These are phyloP conservation scores for Durotheca rogersii DNA, from an alignment of 495 filamentous ascomycete genomes.

Conservation along the genomic window DNA sequence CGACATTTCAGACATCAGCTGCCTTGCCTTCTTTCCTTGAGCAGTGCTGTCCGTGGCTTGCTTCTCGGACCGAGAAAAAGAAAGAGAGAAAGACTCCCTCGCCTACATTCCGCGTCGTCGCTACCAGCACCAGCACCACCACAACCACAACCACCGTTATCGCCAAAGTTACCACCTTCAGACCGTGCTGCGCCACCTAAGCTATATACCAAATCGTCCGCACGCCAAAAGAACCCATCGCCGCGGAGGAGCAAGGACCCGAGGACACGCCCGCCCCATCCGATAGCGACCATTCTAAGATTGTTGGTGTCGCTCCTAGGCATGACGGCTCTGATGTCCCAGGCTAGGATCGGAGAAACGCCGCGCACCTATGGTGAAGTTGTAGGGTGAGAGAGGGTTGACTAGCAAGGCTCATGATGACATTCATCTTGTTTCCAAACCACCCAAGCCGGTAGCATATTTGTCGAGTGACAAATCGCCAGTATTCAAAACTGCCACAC, in stretches of 20 bases:
- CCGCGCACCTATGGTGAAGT: slow-evolving; percentile 23
- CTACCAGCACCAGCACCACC: slow-evolving; percentile 21
- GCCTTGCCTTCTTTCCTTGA: slow-evolving; percentile 32
- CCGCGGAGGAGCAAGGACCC: too few relatives aligned
- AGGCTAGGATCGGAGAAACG: slow-evolving; percentile 2
- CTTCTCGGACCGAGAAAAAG: slow-evolving; percentile 29
- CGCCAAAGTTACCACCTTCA: too few relatives aligned
- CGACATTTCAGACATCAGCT: slow-evolving; percentile 39
- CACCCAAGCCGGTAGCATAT: slow-evolving; percentile 16
- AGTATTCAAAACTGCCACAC: slow-evolving; percentile 13
- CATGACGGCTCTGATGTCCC: slow-evolving; percentile 1
- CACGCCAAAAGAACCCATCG: too few relatives aligned
- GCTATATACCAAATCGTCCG: too few relatives aligned
- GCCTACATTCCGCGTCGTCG: slow-evolving; percentile 16
- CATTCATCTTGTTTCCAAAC: slow-evolving; percentile 5
- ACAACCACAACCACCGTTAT: slow-evolving; percentile 15
- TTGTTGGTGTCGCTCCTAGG: slow-evolving; percentile 6
- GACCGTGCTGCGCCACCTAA: too few relatives aligned
- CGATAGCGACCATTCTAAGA: slow-evolving; percentile 10
- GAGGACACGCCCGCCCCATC: slow-evolving; percentile 13
- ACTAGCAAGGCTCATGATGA: slow-evolving; percentile 7
- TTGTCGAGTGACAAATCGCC: slow-evolving; percentile 18
- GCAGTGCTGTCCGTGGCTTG: slow-evolving; percentile 30
- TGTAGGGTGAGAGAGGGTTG: slow-evolving; percentile 9
- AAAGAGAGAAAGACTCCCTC: slow-evolving; percentile 20